These are phyloP conservation scores for Saussurea involucrata DNA, from an alignment of 129 eudicot genomes.

Conservation along the genomic window DNA sequence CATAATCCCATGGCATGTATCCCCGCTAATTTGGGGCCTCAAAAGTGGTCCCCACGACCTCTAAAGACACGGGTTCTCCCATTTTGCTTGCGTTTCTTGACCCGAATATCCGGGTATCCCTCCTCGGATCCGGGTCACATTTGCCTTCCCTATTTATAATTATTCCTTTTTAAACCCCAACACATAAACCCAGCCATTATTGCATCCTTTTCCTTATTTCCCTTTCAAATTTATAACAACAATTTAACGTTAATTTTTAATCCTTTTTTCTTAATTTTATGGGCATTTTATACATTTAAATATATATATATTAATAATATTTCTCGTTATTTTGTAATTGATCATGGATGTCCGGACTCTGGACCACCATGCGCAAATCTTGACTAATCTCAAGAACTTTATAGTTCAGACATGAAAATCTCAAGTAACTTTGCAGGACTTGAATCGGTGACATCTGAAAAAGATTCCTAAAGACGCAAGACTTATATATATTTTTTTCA, in stretches of 20 bases:
- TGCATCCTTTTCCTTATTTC: not conserved
- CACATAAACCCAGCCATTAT: not conserved
- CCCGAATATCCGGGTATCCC: conserved; percentile 28
- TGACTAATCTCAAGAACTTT: too few species aligned
- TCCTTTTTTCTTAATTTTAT: too few species aligned
- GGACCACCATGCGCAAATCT: too few species aligned
- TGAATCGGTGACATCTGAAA: too few species aligned
- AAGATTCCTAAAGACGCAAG: too few species aligned
- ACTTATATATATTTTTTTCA: not conserved
- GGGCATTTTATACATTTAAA: too few species aligned
- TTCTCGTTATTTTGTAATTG: too few species aligned
- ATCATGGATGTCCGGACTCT: too few species aligned
- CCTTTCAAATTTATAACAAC: not conserved
- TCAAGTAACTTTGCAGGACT: too few species aligned
- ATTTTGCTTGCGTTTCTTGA: conserved; percentile 18
- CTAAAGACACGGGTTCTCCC: conserved; percentile 17
- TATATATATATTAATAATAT: too few species aligned
- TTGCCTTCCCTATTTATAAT: not conserved
- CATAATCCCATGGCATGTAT: not conserved
- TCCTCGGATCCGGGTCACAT: conserved; percentile 23
- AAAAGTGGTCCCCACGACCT: not conserved
- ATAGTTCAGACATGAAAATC: too few species aligned
- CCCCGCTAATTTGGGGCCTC: conserved; percentile 25
- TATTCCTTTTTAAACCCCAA: not conserved
- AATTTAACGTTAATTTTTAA: too few species aligned